Evolutionary conservation across 768 basidiomycete genomes (phyloP).

Genomic region (Tricholoma bakamatsutake): DNA sequence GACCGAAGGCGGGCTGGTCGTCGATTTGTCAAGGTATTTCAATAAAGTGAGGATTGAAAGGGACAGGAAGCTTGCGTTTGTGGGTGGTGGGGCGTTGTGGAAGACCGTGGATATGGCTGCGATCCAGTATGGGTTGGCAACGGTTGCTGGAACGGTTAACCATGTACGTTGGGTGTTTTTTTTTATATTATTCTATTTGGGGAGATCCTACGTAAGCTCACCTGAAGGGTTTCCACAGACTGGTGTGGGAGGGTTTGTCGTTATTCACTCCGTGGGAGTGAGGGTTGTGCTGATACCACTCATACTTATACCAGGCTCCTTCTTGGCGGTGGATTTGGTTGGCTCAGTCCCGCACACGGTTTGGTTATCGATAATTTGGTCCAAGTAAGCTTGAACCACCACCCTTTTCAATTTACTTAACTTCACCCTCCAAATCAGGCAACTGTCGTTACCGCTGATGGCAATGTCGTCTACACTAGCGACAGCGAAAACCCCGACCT

Average conservation of each 20-base stretch:
- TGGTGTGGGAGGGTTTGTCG: conserved; percentile 43
- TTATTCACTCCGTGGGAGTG: conserved; percentile 10
- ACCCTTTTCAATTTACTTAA: background rate
- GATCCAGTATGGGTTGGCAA: background rate
- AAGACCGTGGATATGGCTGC: background rate
- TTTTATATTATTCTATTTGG: too few relatives aligned
- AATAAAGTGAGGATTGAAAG: background rate
- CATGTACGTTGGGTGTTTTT: conserved; percentile 15
- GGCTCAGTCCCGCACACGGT: conserved; percentile 39
- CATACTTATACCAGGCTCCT: conserved; percentile 27
- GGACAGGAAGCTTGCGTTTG: background rate
- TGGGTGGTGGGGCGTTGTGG: background rate
- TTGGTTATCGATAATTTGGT: conserved; percentile 44
- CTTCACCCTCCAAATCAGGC: conserved; percentile 1
- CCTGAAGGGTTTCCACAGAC: conserved; percentile 32
- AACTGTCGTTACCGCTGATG: conserved; percentile 13
- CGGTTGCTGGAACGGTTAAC: background rate
- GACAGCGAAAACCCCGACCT: conserved; percentile 37
- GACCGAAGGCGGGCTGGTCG: background rate
- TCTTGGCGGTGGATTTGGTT: conserved; percentile 54
- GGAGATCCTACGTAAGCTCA: too few relatives aligned
- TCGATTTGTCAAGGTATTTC: background rate
- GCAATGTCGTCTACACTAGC: conserved; percentile 18
- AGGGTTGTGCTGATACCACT: background rate
- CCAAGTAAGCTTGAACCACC: conserved; percentile 15